Percentiles rank a stretch among this genome's conserved stretches.
Evolutionary conservation across 2,329 filamentous ascomycete species (phyloP).

Genomic region (Tolypocladium ophioglossoides): DNA sequence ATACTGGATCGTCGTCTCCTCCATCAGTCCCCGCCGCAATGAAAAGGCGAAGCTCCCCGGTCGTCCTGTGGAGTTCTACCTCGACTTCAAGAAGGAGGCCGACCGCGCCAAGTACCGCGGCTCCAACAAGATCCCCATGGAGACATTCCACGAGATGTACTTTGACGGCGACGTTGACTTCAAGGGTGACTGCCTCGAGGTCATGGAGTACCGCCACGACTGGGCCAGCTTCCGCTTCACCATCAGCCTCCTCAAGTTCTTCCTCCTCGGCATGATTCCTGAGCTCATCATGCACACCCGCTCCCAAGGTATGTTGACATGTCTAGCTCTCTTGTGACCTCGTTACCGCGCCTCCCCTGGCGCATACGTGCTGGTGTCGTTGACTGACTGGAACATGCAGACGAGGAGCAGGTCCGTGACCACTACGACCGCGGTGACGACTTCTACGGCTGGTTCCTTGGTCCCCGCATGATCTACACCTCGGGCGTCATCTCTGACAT

Average conservation of each 20-base stretch:
- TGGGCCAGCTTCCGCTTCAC: conserved; percentile 96
- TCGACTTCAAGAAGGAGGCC: conserved; percentile 62
- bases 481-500: conserved; percentile 87
- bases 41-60: conserved; percentile 85
- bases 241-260: conserved; percentile 72
- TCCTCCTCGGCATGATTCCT: conserved; percentile 77
- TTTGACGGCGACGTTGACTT: conserved; percentile 91
- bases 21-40: conserved; percentile 78
- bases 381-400: conserved; percentile 6
- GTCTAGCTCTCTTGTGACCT: not conserved
- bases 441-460: conserved; percentile 98
- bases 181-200: conserved; percentile 84
- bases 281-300: conserved; percentile 89
- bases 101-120: conserved; percentile 60
- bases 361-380: not conserved
- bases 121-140: conserved; percentile 73
- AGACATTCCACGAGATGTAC: conserved; percentile 97
- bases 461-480: conserved; percentile 98
- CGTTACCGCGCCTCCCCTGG: not conserved
- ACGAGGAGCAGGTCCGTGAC: conserved; percentile 94
- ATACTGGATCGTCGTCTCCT: conserved; percentile 76
- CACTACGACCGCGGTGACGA: conserved; percentile 98
- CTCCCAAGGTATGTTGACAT: conserved; percentile 52
- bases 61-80: conserved; percentile 82
- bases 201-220: conserved; percentile 89